A percentile compares a stretch with the other conserved stretches of the same genome.
Conservation (phyloP, 768 basidiomycete genomes). For the Macrolepiota dolichaula region DNA sequence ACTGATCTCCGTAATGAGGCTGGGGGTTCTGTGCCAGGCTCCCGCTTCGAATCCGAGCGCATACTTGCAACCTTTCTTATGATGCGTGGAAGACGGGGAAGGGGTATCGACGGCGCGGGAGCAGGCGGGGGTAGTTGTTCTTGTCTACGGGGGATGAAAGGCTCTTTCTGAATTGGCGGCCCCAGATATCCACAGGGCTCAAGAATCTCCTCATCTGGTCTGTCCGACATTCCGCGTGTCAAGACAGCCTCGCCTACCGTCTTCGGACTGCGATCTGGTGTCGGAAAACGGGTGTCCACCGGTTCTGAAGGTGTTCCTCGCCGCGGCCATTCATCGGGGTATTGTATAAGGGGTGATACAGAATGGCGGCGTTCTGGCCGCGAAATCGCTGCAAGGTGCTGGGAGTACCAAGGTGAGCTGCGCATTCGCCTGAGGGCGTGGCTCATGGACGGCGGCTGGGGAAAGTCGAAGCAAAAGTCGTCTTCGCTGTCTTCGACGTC, state of each 20-base stretch:
- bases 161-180: conserved; percentile 1
- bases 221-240: background rate
- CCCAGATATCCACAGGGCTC: background rate
- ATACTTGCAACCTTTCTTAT: conserved; percentile 37
- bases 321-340: conserved; percentile 16
- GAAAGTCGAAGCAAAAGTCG: conserved; percentile 30
- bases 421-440: conserved; percentile 40
- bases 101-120: conserved; percentile 4
- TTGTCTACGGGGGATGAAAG: conserved; percentile 4
- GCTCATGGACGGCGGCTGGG: conserved; percentile 39
- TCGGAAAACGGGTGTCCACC: background rate
- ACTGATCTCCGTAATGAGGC: conserved; percentile 17
- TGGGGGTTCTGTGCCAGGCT: background rate
- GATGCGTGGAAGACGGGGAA: conserved; percentile 24
- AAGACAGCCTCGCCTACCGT: background rate
- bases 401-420: conserved; percentile 33
- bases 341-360: conserved; percentile 6
- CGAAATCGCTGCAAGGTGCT: conserved; percentile 9
- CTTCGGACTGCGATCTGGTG: background rate
- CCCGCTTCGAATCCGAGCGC: conserved; percentile 22
- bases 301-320: background rate
- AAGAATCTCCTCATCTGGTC: background rate
- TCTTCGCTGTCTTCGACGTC: background rate
- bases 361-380: conserved; percentile 22
- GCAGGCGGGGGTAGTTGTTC: conserved; percentile 1